Conservation (phyloP, 2,329 filamentous ascomycete species). For the Colletotrichum salicis region DNA sequence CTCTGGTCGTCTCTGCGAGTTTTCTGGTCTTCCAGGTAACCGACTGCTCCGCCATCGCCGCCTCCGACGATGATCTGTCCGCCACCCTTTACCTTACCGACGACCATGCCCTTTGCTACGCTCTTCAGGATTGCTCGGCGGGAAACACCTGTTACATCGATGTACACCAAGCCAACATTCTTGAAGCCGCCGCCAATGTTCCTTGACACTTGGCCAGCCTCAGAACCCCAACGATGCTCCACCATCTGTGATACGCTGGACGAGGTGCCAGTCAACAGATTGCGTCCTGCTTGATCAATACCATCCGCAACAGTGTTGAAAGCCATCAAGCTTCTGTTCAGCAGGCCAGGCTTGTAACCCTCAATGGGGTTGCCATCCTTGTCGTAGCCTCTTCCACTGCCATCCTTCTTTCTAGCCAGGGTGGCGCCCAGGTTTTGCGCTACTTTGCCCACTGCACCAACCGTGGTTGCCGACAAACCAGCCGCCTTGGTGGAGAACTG, state of each 20-base stretch:
- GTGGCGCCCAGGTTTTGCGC: constrained; percentile 91
- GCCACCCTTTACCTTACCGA: constrained; percentile 80
- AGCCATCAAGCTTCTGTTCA: constrained; percentile 97
- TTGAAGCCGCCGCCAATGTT: constrained; percentile 87
- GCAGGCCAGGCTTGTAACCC: constrained; percentile 85
- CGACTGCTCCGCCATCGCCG: constrained; percentile 54
- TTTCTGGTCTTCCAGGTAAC: constrained; percentile 38
- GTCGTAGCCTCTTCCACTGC: constrained; percentile 69
- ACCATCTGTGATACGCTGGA: constrained; percentile 87
- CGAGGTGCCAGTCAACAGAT: constrained; percentile 78
- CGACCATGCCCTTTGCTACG: constrained; percentile 96
- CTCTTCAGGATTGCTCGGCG: constrained; percentile 90
- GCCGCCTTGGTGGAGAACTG: constrained; percentile 85
- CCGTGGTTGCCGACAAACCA: constrained; percentile 83
- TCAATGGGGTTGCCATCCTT: constrained; percentile 74
- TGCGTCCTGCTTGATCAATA: constrained; percentile 86
- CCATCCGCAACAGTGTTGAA: constrained; percentile 96
- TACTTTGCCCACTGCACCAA: constrained; percentile 83
- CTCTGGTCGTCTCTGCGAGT: constrained; percentile 26
- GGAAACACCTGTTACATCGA: constrained; percentile 93
- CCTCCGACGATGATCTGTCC: constrained; percentile 80
- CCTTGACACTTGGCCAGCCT: constrained; percentile 82
- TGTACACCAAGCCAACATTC: constrained; percentile 97
- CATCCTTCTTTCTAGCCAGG: constrained; percentile 67
- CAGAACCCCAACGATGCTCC: constrained; percentile 85